phyloP scores from a whole-genome alignment of 371 early-diverging fungal species.

The Mucor mucedo region DNA sequence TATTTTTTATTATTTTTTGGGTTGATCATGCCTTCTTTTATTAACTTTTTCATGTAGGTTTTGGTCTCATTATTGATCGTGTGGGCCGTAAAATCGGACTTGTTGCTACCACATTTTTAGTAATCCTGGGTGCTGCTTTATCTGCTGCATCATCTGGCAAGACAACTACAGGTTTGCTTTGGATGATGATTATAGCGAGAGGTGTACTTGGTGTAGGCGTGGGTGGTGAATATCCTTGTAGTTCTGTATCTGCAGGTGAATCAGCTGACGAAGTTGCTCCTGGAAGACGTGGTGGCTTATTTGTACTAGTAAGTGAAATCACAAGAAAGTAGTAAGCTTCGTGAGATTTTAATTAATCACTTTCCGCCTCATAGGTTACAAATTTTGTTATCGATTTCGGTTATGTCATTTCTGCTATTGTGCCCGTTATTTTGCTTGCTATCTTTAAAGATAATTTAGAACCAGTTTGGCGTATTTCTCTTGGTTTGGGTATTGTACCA shows the following conservation, averaged over 20 bases:
- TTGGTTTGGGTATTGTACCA: conserved; percentile 56
- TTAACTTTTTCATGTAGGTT: conserved; percentile 16
- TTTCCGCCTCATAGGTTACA: not conserved
- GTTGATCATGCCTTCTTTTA: too few species aligned
- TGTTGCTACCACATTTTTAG: conserved; percentile 37
- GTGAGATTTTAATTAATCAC: not conserved
- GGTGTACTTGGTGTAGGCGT: conserved; percentile 58
- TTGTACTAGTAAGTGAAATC: conserved; percentile 41
- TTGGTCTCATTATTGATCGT: conserved; percentile 44
- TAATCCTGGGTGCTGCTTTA: conserved; percentile 51
- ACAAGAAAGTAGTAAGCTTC: too few species aligned
- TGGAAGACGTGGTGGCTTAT: conserved; percentile 51
- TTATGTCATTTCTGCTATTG: conserved; percentile 52
- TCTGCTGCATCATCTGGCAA: conserved; percentile 43
- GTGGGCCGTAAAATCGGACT: conserved; percentile 49
- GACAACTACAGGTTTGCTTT: conserved; percentile 48
- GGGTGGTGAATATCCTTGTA: conserved; percentile 61
- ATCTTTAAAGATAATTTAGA: conserved; percentile 44
- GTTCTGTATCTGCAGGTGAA: conserved; percentile 59
- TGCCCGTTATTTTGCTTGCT: conserved; percentile 54
- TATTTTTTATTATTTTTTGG: not conserved
- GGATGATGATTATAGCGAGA: conserved; percentile 61
- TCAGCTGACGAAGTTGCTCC: conserved; percentile 59
- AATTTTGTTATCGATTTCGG: conserved; percentile 52
- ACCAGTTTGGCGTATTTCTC: conserved; percentile 54